Percentiles rank a stretch among this genome's conserved stretches.
Evolutionary conservation across 345 rosid species (phyloP).

Genomic region (Psidium guajava): DNA sequence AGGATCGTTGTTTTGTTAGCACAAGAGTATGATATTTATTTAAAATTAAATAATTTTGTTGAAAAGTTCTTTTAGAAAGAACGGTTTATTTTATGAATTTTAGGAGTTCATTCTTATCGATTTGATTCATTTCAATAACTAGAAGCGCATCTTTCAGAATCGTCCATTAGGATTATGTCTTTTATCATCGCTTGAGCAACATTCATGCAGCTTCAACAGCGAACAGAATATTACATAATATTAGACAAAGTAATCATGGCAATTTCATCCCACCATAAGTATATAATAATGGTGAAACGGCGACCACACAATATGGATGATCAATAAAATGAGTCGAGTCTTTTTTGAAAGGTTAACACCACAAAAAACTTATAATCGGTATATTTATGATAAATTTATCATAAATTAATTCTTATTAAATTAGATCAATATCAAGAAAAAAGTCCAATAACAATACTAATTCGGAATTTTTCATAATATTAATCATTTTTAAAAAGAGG

Average conservation of each 20-base stretch:
- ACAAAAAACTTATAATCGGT: no score
- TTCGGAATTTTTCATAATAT: no score
- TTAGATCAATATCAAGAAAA: no score
- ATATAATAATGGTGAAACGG: background rate
- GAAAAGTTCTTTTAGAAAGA: background rate
- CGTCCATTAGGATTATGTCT: background rate
- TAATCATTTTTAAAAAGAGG: no score
- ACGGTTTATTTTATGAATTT: fast-evolving
- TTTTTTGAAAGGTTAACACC: background rate
- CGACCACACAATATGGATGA: background rate
- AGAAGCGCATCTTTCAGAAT: background rate
- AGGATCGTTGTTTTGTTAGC: background rate
- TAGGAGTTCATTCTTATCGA: background rate
- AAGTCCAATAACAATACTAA: no score
- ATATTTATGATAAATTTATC: no score
- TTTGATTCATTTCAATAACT: background rate
- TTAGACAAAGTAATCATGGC: fast-evolving
- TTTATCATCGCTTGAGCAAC: background rate
- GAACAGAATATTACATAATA: background rate
- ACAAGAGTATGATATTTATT: background rate
- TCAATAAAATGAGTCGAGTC: fast-evolving
- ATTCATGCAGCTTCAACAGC: background rate
- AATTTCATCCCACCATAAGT: background rate
- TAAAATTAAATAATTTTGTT: background rate
- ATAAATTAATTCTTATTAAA: no score